Percentiles rank a stretch among this genome's conserved stretches.
Evolutionary conservation across 371 early-diverging fungal genomes (phyloP).

Genomic region (Mucor irregularis): DNA sequence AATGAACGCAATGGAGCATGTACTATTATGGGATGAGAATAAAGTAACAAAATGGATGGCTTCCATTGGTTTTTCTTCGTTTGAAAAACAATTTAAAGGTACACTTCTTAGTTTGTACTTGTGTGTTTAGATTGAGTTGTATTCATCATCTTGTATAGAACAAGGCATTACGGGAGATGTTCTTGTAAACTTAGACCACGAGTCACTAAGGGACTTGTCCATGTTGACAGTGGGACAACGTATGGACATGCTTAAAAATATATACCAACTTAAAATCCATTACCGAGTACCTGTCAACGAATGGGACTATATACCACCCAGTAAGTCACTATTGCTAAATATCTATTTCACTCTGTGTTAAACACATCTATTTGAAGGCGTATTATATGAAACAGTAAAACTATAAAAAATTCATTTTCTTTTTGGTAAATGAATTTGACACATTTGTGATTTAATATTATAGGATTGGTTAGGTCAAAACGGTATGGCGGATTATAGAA

Average conservation of each 20-base stretch:
- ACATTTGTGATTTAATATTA: background rate
- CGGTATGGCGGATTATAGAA: constrained; percentile 56
- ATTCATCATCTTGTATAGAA: constrained; percentile 51
- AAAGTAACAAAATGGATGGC: constrained; percentile 63
- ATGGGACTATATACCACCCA: constrained; percentile 86
- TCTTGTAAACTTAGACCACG: constrained; percentile 88
- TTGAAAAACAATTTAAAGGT: constrained; percentile 64
- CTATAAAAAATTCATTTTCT: background rate
- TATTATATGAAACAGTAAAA: constrained; percentile 64
- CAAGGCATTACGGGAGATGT: constrained; percentile 92
- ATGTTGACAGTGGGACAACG: constrained; percentile 88
- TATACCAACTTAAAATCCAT: constrained; percentile 78
- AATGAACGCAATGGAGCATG: constrained; percentile 33
- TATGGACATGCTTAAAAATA: constrained; percentile 80
- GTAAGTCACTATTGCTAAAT: no score
- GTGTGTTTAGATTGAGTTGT: no score
- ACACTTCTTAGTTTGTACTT: background rate
- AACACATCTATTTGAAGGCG: constrained; percentile 35
- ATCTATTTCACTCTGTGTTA: no score
- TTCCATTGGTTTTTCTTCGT: constrained; percentile 54
- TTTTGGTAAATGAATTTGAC: background rate
- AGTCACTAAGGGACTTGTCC: constrained; percentile 83
- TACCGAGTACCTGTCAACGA: constrained; percentile 81
- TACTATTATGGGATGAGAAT: constrained; percentile 60
- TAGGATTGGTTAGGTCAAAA: constrained; percentile 54